Base-by-base conservation (phyloP, 164 flowering plant species). In the Liriodendron chinense region DNA sequence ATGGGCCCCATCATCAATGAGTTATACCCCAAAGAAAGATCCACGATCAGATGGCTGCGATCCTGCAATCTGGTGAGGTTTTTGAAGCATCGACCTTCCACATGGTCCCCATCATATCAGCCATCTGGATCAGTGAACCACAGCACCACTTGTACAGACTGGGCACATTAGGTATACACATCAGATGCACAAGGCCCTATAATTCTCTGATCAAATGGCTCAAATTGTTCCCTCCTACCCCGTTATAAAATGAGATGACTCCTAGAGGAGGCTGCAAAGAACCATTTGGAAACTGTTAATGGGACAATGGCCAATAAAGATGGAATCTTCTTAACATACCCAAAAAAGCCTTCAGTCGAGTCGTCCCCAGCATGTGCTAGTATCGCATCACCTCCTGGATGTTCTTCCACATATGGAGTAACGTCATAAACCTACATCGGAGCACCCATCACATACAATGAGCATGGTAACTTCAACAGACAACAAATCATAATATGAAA, bases 371-470 rank as follows among this genome's bases (percentile, higher is more conserved):
- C 99, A 84, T 96, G 94, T 1, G 82, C 82, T 69, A 94, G 83
- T 53, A 96, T 96, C 50, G 98, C 94, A 84, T 96, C 99, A 50
- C 99, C 99, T 61, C 99, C 98, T 10, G 98, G 99, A 72, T 96
- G 99, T 78, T 92, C 98, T 78, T 96, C 99, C 70, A 96, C 98
- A 75, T 96, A 96, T 1, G 98, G 75, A 28, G 97, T 91, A 53
- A 96, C 94, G 86, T 96, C 97, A 85, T 89, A 96, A 50, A 95
- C 94, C 99, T 93, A 76, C 49, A 77, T 6, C 68, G 5, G 43
- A 53, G 23, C 1, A 70, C 23, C 34, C 20, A 49, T 4, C 48
- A 71, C 26, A 26, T 43, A 53, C 43, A 2, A 61, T 48, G 13
- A 70, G 9, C 20, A 13, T 14, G 26, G 61, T n/a, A 34, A 28